phyloP scores from a whole-genome alignment of 225 moss, liverwort and hornwort genomes.

The Bryoerythrophyllum caledonicum region DNA sequence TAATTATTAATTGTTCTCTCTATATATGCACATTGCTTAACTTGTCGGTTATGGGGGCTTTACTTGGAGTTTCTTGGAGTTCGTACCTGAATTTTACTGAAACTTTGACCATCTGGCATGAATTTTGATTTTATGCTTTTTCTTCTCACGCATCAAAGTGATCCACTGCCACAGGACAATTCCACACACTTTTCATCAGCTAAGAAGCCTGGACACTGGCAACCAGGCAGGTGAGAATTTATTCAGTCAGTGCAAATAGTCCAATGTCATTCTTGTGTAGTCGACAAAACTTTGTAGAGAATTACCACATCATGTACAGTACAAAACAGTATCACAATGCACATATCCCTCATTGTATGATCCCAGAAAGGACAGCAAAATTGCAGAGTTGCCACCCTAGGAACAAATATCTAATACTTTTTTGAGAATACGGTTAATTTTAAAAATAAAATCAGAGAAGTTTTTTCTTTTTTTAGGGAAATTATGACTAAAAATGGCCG shows the following conservation, averaged over 20 bases:
- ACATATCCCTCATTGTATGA: too few species aligned
- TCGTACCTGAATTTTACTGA: too few species aligned
- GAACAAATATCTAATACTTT: too few species aligned
- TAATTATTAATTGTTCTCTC: too few species aligned
- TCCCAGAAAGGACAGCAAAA: too few species aligned
- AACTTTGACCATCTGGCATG: too few species aligned
- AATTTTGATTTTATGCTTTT: background rate
- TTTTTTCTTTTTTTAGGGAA: too few species aligned
- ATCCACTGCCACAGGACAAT: background rate
- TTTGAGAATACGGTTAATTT: too few species aligned
- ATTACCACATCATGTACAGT: background rate
- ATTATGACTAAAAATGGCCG: background rate
- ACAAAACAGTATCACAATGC: background rate
- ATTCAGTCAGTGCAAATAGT: background rate
- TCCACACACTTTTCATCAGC: background rate
- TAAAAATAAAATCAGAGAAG: too few species aligned
- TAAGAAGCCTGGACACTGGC: background rate
- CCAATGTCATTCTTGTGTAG: background rate
- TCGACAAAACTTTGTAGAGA: background rate
- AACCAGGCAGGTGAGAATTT: background rate
- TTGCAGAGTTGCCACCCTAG: background rate
- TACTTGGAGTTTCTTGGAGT: too few species aligned
- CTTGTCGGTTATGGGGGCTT: too few species aligned
- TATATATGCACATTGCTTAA: too few species aligned
- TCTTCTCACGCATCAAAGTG: background rate